Evolutionary conservation across 306 rosid genomes (phyloP).

Genomic region (Cucurbita ficifolia): DNA sequence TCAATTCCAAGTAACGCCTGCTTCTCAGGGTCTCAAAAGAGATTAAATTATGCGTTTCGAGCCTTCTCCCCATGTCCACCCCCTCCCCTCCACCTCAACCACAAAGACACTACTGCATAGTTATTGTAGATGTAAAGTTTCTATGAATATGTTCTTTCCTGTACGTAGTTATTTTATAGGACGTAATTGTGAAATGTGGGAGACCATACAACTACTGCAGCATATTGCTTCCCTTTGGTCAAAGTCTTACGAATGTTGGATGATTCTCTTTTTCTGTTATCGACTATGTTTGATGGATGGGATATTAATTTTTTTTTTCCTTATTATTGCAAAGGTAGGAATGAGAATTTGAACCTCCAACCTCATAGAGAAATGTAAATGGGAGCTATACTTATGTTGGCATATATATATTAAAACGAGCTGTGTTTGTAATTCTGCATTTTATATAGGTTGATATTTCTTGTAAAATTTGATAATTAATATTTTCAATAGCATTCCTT

Average conservation of each 20-base stretch:
- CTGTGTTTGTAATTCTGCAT: slow-evolving; percentile 1
- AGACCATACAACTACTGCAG: not conserved
- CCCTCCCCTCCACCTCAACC: not conserved
- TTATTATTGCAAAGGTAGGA: not conserved
- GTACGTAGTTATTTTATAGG: not conserved
- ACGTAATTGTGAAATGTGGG: not conserved
- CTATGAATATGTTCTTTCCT: not conserved
- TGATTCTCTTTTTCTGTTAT: not conserved
- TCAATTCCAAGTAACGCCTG: no score
- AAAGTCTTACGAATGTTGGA: not conserved
- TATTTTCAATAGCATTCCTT: slow-evolving; percentile 19
- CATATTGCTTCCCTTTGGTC: not conserved
- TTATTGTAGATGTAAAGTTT: not conserved
- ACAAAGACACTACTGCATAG: not conserved
- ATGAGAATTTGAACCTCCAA: not conserved
- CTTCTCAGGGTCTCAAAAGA: no score
- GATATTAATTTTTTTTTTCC: not conserved
- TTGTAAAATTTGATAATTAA: slow-evolving; percentile 17
- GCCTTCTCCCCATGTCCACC: no score
- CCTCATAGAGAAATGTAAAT: not conserved
- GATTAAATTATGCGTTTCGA: no score
- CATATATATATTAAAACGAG: not conserved
- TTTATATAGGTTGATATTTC: not conserved
- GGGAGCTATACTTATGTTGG: not conserved
- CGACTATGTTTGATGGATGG: not conserved